Evolutionary conservation across 371 early-diverging fungal species (phyloP), one percentile per base, ranked within the genome.

Genomic region (Phascolomyces articulosus): DNA sequence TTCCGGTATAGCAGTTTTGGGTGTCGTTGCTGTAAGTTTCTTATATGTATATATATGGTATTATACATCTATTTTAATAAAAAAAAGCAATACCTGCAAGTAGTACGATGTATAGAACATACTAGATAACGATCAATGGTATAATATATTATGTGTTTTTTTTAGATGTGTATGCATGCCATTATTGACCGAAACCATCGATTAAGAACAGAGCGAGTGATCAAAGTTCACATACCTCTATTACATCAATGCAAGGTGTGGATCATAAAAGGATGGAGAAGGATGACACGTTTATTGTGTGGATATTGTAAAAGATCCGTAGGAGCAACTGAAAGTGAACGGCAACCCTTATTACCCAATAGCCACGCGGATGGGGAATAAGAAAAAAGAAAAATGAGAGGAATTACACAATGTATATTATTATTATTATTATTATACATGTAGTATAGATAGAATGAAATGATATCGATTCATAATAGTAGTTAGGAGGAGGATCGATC

Each of bases 1-100:
- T 56, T 58, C 62, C 0, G 82, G 86, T 0, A 70, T 92, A 38
- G 86, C 88, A 60, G 83, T 88, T 0, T 66, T 92, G n/a, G 70
- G 83, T 0, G 72, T 89, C 0, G 83, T 87, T 16, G 58, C 89
- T 55, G 79, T 82, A 75, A 63, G 75, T 18, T 38, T n/a, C n/a
- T n/a, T n/a, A n/a, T n/a, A n/a, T n/a, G n/a, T n/a, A n/a, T n/a
- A n/a, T n/a, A n/a, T n/a, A n/a, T n/a, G n/a, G n/a, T n/a, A n/a
- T 38, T 38, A 38, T 38, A 9, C 13, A 38, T 13, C 38, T 9
- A 38, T 38, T 38, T 38, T 38, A 6, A 9, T 13, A 38, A 38
- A 38, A 38, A 38, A 38, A n/a, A n/a, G n/a, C n/a, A n/a, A n/a
- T n/a, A n/a, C n/a, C n/a, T n/a, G n/a, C n/a, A n/a, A n/a, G n/a